Conservation (phyloP, 2,329 filamentous ascomycete species). For the Lecanicillium sp. region DNA sequence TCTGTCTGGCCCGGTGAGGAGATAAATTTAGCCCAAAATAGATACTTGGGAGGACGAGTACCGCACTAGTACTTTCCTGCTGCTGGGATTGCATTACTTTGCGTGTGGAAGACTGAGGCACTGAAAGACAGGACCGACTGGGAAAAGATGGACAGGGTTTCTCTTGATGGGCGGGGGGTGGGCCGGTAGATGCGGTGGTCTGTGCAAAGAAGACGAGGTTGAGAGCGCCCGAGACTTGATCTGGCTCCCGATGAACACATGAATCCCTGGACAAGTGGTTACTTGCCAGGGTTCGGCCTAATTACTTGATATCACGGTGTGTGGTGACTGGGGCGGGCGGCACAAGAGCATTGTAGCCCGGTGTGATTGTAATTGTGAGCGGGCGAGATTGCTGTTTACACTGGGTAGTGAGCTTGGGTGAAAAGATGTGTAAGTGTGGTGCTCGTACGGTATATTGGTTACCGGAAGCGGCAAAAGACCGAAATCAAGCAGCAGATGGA, state of each 20-base stretch:
- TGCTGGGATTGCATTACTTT: constrained; percentile 4
- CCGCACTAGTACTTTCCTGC: constrained; percentile 1
- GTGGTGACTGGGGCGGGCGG: too few species aligned
- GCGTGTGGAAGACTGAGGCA: not conserved
- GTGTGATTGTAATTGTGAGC: constrained; percentile 7
- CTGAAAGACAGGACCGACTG: not conserved
- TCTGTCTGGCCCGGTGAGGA: too few species aligned
- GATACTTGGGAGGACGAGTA: not conserved
- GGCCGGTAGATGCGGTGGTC: constrained; percentile 1
- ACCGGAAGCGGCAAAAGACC: not conserved
- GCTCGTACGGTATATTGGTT: constrained; percentile 1
- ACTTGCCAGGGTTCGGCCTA: too few species aligned
- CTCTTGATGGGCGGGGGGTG: not conserved
- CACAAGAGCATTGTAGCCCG: not conserved
- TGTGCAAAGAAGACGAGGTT: not conserved
- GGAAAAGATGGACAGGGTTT: not conserved
- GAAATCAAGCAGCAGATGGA: not conserved
- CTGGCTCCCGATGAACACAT: not conserved
- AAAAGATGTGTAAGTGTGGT: not conserved
- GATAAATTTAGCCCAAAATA: constrained; percentile 9
- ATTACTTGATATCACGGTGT: too few species aligned
- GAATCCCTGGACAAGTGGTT: too few species aligned
- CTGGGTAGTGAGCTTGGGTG: not conserved
- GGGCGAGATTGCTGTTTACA: not conserved
- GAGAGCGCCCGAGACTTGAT: not conserved